A percentile compares a stretch with the other conserved stretches of the same genome.
Evolutionary conservation across 78 protist species (phyloP).

Genomic region (Capsaspora owczarzaki): DNA sequence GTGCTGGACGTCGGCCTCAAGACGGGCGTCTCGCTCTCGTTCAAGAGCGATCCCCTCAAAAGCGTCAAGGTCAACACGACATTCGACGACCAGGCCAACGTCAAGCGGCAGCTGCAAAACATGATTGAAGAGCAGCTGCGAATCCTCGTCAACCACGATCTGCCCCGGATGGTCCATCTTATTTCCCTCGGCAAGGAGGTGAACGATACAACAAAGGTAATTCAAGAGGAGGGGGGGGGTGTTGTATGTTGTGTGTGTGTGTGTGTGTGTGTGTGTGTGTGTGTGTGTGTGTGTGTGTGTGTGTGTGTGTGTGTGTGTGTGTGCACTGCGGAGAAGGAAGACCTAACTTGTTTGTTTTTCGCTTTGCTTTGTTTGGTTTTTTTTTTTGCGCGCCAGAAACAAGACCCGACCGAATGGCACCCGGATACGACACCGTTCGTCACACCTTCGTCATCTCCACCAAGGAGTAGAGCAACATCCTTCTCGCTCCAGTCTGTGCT

Average conservation of each 20-base stretch:
- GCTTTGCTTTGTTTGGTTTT: neutral
- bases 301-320: neutral
- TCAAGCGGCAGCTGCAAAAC: neutral
- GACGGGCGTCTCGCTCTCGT: neutral
- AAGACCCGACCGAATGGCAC: neutral
- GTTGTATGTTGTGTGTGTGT: neutral
- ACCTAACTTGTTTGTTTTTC: neutral
- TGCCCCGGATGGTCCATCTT: neutral
- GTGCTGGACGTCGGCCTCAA: neutral
- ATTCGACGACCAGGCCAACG: neutral
- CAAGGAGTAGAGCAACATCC: neutral
- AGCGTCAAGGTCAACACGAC: conserved; percentile 3
- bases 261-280: neutral
- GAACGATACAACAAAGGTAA: too few relatives aligned
- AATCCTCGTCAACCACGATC: neutral
- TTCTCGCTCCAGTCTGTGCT: neutral
- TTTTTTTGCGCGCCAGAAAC: neutral
- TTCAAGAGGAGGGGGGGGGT: too few relatives aligned
- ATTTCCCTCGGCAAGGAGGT: neutral
- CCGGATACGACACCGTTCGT: neutral
- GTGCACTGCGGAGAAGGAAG: neutral
- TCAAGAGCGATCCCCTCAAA: neutral
- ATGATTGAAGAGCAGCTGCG: conserved; percentile 9
- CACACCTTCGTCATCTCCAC: neutral
- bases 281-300: neutral